These are phyloP conservation scores for Coemansia biformis DNA, from an alignment of 192 early-diverging fungal species.

Conservation along the genomic window DNA sequence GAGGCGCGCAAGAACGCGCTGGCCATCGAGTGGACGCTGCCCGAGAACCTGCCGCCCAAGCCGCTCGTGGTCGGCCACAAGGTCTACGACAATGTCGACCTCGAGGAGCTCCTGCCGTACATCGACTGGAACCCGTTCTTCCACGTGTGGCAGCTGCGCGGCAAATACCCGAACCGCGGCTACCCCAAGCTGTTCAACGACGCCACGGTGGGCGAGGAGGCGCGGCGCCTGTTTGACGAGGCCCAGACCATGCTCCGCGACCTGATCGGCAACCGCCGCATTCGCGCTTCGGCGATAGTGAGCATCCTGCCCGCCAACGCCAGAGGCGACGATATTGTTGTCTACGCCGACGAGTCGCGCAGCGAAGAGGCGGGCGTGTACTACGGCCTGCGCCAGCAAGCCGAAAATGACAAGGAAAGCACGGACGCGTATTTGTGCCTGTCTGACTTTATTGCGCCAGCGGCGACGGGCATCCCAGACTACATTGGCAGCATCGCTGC, in stretches of 20 bases:
- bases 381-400: constrained; percentile 84
- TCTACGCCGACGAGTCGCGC: constrained; percentile 75
- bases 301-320: constrained; percentile 86
- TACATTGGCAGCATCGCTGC: constrained; percentile 91
- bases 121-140: constrained; percentile 99
- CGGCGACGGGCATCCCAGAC: constrained; percentile 65
- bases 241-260: constrained; percentile 74
- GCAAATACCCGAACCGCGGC: constrained; percentile 94
- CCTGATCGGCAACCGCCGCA: constrained; percentile 68
- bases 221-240: constrained; percentile 83
- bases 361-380: constrained; percentile 65
- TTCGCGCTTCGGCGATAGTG: constrained; percentile 73
- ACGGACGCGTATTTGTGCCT: constrained; percentile 82
- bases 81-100: constrained; percentile 69
- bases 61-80: constrained; percentile 80
- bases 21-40: constrained; percentile 65
- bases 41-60: constrained; percentile 62
- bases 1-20: constrained; percentile 62
- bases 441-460: constrained; percentile 89
- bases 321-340: constrained; percentile 82
- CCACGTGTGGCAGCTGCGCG: constrained; percentile 95
- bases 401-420: constrained; percentile 77
- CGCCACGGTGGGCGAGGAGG: constrained; percentile 86
- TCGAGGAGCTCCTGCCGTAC: constrained; percentile 68
- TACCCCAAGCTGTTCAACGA: constrained; percentile 98